phyloP scores from a whole-genome alignment of 176 grass and related monocot species.

The Rhynchospora pubera region DNA sequence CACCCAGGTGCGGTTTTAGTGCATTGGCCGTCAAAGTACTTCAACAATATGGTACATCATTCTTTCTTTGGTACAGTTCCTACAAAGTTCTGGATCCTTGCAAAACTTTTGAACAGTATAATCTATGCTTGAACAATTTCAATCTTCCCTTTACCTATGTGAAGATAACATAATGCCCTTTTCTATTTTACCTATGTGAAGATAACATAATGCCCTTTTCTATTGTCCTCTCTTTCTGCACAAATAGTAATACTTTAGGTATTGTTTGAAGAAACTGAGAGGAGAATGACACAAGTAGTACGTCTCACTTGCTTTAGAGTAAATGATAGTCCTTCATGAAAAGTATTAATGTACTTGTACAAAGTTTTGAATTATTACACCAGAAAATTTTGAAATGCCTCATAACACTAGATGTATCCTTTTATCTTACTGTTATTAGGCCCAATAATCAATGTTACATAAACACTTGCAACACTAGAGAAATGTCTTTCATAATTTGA shows the following conservation, averaged over 20 bases:
- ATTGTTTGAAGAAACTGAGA: neutral
- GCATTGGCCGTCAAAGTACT: conserved; percentile 90
- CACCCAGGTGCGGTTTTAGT: conserved; percentile 86
- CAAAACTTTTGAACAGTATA: neutral
- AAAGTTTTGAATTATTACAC: neutral
- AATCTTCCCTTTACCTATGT: neutral
- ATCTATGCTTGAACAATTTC: neutral
- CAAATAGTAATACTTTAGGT: neutral
- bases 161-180: neutral
- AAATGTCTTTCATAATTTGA: too few species aligned
- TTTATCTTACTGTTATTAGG: neutral
- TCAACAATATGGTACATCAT: conserved; percentile 51
- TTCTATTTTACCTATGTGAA: neutral
- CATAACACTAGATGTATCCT: neutral
- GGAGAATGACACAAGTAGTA: neutral
- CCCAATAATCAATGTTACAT: neutral
- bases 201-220: neutral
- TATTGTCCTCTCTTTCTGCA: neutral
- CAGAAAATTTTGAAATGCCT: neutral
- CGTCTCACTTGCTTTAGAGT: neutral
- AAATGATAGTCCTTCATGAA: neutral
- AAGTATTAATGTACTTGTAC: neutral
- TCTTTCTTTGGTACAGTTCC: neutral
- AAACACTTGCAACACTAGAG: too few species aligned
- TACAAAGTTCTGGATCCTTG: neutral